A percentile compares a stretch with the other conserved stretches of the same genome.
Evolutionary conservation across 305 asterid species (phyloP).

Genomic region (Fraxinus baroniana): DNA sequence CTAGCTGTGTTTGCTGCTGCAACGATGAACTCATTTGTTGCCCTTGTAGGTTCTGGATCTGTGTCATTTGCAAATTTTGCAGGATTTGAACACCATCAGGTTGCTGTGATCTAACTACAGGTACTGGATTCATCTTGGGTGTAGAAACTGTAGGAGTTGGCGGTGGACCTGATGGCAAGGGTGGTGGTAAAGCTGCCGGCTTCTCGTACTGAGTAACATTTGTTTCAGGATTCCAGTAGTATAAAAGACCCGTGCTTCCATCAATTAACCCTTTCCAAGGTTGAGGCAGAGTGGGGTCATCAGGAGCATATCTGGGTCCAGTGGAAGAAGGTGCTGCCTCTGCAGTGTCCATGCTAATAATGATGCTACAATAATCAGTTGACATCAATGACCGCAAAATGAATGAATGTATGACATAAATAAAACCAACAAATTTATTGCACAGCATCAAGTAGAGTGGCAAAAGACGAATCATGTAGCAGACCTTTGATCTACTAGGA

Average conservation of each 20-base stretch:
- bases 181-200: conserved; percentile 62
- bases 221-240: conserved; percentile 96
- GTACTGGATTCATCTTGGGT: conserved; percentile 66
- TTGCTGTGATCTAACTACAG: conserved; percentile 53
- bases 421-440: neutral
- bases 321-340: conserved; percentile 58
- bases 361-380: conserved; percentile 27
- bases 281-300: conserved; percentile 86
- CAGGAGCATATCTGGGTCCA: conserved; percentile 92
- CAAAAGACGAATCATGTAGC: neutral
- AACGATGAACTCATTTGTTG: conserved; percentile 37
- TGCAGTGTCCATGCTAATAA: conserved; percentile 56
- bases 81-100: conserved; percentile 45
- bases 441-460: neutral
- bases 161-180: conserved; percentile 71
- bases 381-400: conserved; percentile 10
- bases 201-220: conserved; percentile 85
- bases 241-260: conserved; percentile 64
- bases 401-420: neutral
- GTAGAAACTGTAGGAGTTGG: conserved; percentile 60
- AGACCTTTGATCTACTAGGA: neutral
- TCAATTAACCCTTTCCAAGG: conserved; percentile 97
- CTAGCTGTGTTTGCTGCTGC: conserved; percentile 45
- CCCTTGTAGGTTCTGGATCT: conserved; percentile 39
- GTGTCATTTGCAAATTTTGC: conserved; percentile 43